Base-by-base conservation (phyloP, 352 stramenopile genomes). In the Phytophthora pisi region DNA sequence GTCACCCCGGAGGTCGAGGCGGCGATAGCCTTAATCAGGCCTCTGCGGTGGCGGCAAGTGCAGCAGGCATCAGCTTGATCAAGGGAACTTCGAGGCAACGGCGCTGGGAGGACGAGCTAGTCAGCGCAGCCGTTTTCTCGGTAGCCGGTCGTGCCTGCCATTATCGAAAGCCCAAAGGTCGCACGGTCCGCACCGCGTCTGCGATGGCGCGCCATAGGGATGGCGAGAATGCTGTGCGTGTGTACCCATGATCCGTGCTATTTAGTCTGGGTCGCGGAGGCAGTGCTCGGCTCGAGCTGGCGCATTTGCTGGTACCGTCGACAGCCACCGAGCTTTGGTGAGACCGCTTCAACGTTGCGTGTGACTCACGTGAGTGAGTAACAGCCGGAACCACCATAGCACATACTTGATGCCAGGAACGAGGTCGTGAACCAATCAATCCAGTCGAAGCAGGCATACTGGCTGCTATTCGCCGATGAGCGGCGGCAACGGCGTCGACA, bases 11-110 rank as follows among this genome's bases (percentile, higher is more conserved):
- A 16, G 47, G 28, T 23, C 3, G 20, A 16, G 18, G 30, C 7
- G 31, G 57, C 64, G 64, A 71, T 71, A 71, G 64, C 64, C 64
- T 71, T 67, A 71, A 57, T 67, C 64, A 71, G 64, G 36, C 31
- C 53, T 43, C 31, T 18, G 36, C 36, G 36, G 36, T n/a, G 13
- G 36, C 36, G 36, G 36, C 36, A 43, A n/a, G 30, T 34, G 7
- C 30, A 34, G 30, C 30, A 34, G 30, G 7, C 30, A 34, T 34
- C 30, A 34, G 2, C 30, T 34, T 34, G 0, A 34, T 9, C 5
- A 8, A 9, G 5, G 6, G 0, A 34, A 34, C 28, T 34, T 8
- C 4, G 30, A 34, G 30, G 7, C 30, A 34, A 34, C 30, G 30
- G 30, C 30, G 10, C 45, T 9, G 24, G 16, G 4, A 43, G 15